These are phyloP conservation scores for Picea sitchensis DNA, from an alignment of 75 land plant genomes.

Conservation along the genomic window DNA sequence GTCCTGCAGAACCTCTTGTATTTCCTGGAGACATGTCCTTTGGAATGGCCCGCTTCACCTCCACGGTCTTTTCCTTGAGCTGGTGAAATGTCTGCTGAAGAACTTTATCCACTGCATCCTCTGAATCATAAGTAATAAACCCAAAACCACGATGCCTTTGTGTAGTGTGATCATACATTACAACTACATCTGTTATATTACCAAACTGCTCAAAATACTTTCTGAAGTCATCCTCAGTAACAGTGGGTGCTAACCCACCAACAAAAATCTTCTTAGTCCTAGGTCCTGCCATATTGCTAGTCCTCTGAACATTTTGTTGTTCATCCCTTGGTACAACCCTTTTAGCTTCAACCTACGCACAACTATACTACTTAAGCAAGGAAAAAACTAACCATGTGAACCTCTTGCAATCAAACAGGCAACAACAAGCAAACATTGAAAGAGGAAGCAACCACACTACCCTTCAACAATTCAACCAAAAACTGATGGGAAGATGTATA, in stretches of 20 bases:
- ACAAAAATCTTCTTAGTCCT: slow-evolving; percentile 51
- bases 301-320: slow-evolving; percentile 37
- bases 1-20: too few species aligned
- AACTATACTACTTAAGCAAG: background rate
- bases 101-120: too few species aligned
- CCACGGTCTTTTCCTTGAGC: too few species aligned
- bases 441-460: background rate
- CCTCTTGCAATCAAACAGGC: background rate
- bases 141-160: too few species aligned
- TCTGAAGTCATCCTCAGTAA: too few species aligned
- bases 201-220: too few species aligned
- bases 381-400: background rate
- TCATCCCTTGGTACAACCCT: slow-evolving; percentile 52
- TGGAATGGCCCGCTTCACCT: too few species aligned
- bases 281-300: slow-evolving; percentile 32
- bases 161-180: too few species aligned
- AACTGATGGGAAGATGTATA: background rate
- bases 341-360: slow-evolving; percentile 46
- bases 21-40: too few species aligned
- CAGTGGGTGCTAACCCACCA: slow-evolving; percentile 40
- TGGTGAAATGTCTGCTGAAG: too few species aligned
- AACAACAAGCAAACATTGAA: background rate
- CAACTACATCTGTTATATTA: too few species aligned
- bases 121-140: too few species aligned
- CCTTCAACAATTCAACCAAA: background rate